Evolutionary conservation across 768 basidiomycete species (phyloP), one percentile per base, ranked within the genome.

Genomic region (Trichaptum fuscoviolaceum): DNA sequence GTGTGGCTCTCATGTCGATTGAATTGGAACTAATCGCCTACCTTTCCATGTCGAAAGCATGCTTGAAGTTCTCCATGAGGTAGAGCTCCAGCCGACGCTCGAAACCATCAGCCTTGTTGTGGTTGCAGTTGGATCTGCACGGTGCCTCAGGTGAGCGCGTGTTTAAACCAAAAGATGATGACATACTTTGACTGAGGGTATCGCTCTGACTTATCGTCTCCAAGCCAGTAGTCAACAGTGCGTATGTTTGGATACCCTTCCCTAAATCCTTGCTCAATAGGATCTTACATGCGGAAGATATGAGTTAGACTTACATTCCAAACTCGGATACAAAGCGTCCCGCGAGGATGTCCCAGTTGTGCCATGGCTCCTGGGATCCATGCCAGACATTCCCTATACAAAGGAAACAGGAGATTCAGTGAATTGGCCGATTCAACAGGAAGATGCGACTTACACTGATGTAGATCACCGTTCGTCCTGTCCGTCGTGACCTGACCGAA

Each of bases 281-380:
- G 26, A 63, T 58, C 25, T 61, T 20, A 2, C 9, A 34, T 2
- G 23, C 17, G 58, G 59, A 18, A 23, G 25, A 64, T 17, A 35
- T 24, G 23, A 35, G 66, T 23, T 10, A 12, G 3, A 75, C 85
- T 67, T 73, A 90, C 93, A 96, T 96, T 69, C 95, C 95, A 70
- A 96, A 96, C 75, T 97, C 95, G 7, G 92, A 95, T 27, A 98
- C 92, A 77, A 98, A 98, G 36, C 96, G 87, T 17, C 95, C 95
- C 0, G 91, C 82, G 18, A 99, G 83, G 62, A 85, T 86, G 71
- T 96, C 93, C 94, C 95, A 98, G 67, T 96, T 92, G 69, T 91
- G 87, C 92, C 95, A 99, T 0, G 93, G 87, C 72, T 95, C 91
- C 74, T 98, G 94, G 2, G 91, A 82, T 23, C 92, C 95, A 73